Evolutionary conservation across 2,329 filamentous ascomycete species (phyloP), one percentile per base, ranked within the genome.

Genomic region (Beauveria varroae): DNA sequence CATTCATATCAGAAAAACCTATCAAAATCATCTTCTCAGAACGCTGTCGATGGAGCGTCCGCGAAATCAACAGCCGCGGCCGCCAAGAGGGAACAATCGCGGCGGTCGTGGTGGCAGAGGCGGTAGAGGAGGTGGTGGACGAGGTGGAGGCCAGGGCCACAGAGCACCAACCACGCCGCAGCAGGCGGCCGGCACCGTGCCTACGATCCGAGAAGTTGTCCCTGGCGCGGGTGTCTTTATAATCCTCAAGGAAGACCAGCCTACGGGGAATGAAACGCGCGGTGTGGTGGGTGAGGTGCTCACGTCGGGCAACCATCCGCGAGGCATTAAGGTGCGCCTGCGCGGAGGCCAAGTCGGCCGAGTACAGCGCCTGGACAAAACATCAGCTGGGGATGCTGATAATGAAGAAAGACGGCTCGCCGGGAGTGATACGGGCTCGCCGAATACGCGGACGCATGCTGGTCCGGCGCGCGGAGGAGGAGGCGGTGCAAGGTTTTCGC

Each of bases 251-350:
- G 79, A 82, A 63, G 89, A 93, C 72, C 90, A 93, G 70, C 83
- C 82, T 1, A 91, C 88, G 0, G 90, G 89, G 7, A 81, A 82
- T 51, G 86, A 90, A 67, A 89, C 91, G 1, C 76, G 79, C 50
- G 90, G 90, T 26, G 73, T 79, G 5, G 84, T 93, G 1, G 79
- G 81, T 57, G 83, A 91, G 51, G 72, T 93, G 0, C 78, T 93
- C 53, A 93, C 89, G 2, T 78, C 83, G 1, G 88, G 88, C 28
- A 84, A 93, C 66, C 90, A 93, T 68, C 88, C 88, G 3, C 81
- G 88, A 10, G 90, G 90, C 41, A 90, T 93, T 75, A 93, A 93
- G 72, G 89, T 93, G 26, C 83, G 89, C 2, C 77, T 93, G 6
- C 75, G 77, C 1, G 88, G 90, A 70, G 89, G 89, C 1, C 80